Base-by-base conservation (phyloP, 148 eudicot species). In the Bassia scoparia region DNA sequence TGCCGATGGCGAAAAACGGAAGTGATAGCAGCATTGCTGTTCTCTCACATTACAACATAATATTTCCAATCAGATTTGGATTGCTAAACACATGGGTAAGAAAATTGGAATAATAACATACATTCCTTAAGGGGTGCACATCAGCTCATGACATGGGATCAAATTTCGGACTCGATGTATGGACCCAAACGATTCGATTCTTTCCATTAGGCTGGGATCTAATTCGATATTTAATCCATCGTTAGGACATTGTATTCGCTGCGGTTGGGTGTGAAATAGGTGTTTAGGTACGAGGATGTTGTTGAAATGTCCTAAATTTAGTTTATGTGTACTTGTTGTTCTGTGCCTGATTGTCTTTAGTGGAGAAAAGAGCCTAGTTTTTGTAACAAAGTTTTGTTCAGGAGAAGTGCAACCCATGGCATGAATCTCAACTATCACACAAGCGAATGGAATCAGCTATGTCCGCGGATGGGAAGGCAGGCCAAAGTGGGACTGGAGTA, bases 361-460 rank as follows among this genome's bases (percentile, higher is more conserved):
- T 10, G 0, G 61, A 58, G 17, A 27, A 12, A 58, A 27, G 24
- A 1, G 15, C n/a, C 8, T 26, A 74, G 0, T 64, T 26, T 62
- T 49, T 53, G 27, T 20, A 12, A 10, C 48, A 20, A 27, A 66
- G 50, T 14, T 43, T 66, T 66, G 53, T 43, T 66, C 17, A 78
- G 82, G 82, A 56, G 48, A 72, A 66, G 27, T 76, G 62, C 23
- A 38, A 70, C 17, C 62, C 72, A 48, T 80, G 82, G 82, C 53
- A 75, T 26, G 79, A 80, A 37, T 80, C 82, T 12, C 82, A 80
- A 53, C 63, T 67, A 18, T 68, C 82, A 24, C 76, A 80, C 14
- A 76, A 70, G 33, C 76, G 23, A 29, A 65, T 75, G 71, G 76
- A 56, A 37, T 63, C 79, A 1, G 76, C 52, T 12, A 43, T 80